Percentiles rank a stretch among this genome's conserved stretches.
Evolutionary conservation across 1,139 yeast species (phyloP).

Genomic region (Magnusiomyces sp.): DNA sequence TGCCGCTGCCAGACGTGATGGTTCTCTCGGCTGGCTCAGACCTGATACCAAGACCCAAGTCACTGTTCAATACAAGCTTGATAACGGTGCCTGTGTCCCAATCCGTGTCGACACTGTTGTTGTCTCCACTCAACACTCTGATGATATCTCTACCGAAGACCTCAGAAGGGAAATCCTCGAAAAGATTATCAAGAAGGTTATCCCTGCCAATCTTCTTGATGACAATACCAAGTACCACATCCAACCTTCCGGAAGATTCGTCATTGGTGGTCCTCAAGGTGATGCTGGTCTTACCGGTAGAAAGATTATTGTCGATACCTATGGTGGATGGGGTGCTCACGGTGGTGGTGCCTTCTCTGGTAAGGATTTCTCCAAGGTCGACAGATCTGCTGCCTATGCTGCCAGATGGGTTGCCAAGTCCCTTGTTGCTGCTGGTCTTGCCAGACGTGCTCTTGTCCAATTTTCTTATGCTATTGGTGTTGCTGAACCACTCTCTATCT

Average conservation of each 20-base stretch:
- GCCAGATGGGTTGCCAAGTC: constrained; percentile 99
- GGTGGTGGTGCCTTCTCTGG: constrained; percentile 99
- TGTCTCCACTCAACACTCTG: constrained; percentile 96
- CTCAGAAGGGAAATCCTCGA: constrained; percentile 68
- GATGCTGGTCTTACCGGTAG: constrained; percentile 99
- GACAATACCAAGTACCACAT: constrained; percentile 95
- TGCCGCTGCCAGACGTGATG: constrained; percentile 96
- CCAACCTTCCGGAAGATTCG: constrained; percentile 99
- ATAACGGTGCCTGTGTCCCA: constrained; percentile 92
- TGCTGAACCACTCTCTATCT: constrained; percentile 96
- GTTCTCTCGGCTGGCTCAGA: constrained; percentile 91
- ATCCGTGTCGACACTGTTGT: constrained; percentile 96
- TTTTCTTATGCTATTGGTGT: constrained; percentile 99
- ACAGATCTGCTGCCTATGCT: constrained; percentile 99
- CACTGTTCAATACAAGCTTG: constrained; percentile 90
- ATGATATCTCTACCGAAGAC: constrained; percentile 86
- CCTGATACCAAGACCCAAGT: constrained; percentile 99
- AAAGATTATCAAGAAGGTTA: constrained; percentile 83
- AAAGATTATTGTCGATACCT: constrained; percentile 98
- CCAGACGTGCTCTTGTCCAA: constrained; percentile 96
- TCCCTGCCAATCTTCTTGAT: constrained; percentile 83
- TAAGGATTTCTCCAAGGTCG: constrained; percentile 99
- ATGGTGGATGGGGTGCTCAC: constrained; percentile 99
- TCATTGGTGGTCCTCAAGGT: constrained; percentile 99
- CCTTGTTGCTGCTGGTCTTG: constrained; percentile 85